Percentiles rank a stretch among this genome's conserved stretches.
These are phyloP conservation scores for Avena sativa DNA, from an alignment of 176 grass and related monocot species.

Conservation along the genomic window DNA sequence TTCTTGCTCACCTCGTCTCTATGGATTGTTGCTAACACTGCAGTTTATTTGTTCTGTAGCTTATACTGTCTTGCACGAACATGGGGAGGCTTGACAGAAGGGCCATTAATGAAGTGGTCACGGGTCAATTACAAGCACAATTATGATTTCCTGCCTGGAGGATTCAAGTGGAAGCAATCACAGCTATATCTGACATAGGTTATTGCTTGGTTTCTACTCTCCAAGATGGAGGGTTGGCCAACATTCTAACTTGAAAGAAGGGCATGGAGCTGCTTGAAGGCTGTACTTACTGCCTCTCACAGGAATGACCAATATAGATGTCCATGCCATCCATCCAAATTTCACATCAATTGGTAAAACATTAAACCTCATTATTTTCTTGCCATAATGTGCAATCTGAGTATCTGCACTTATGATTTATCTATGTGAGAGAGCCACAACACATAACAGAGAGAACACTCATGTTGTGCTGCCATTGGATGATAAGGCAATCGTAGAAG, in stretches of 20 bases:
- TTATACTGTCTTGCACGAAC: conserved; percentile 62
- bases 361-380: too few relatives aligned
- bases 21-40: conserved; percentile 10
- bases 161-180: conserved; percentile 62
- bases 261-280: conserved; percentile 55
- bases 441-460: too few relatives aligned
- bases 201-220: conserved; percentile 56
- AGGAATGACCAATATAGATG: conserved; percentile 52
- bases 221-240: conserved; percentile 50
- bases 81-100: conserved; percentile 49
- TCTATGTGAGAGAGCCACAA: too few relatives aligned
- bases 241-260: conserved; percentile 51
- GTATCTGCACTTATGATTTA: too few relatives aligned
- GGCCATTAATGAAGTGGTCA: conserved; percentile 49
- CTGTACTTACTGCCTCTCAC: conserved; percentile 50
- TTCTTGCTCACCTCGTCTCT: not conserved
- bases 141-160: conserved; percentile 51
- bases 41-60: conserved; percentile 40
- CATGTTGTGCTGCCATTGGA: too few relatives aligned
- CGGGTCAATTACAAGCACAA: conserved; percentile 59
- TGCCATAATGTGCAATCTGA: too few relatives aligned
- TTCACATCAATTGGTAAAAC: too few relatives aligned
- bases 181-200: conserved; percentile 53
- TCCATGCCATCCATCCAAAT: too few relatives aligned
- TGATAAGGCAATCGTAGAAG: too few relatives aligned